phyloP scores from a whole-genome alignment of 73 alveolate species.

The Paramecium bursaria region DNA sequence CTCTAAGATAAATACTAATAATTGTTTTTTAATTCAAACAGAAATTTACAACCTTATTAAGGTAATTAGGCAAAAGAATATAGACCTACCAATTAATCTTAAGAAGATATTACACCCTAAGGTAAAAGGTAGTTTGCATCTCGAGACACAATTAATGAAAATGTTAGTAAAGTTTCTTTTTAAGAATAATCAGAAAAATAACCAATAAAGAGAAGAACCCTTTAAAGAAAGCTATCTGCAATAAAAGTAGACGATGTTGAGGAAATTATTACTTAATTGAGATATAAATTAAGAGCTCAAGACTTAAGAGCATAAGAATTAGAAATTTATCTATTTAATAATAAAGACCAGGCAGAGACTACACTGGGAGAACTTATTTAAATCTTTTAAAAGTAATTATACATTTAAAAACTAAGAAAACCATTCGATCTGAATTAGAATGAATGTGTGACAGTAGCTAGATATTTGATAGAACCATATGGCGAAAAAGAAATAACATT shows the following conservation, averaged over 20 bases:
- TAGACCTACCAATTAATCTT: conserved; percentile 13
- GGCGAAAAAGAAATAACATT: conserved; percentile 52
- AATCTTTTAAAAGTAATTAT: not conserved
- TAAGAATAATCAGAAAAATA: too few species aligned
- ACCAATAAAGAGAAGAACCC: not conserved
- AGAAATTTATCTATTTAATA: conserved; percentile 8
- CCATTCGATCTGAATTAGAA: conserved; percentile 38
- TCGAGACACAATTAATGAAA: not conserved
- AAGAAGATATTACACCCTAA: not conserved
- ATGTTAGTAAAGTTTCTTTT: too few species aligned
- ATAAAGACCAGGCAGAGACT: not conserved
- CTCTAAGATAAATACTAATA: conserved; percentile 44
- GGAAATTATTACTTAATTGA: conserved; percentile 10
- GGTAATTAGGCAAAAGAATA: not conserved
- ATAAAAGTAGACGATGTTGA: conserved; percentile 47
- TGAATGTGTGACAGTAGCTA: conserved; percentile 18
- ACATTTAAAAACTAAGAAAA: not conserved
- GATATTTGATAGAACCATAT: conserved; percentile 57
- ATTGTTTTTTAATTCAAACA: conserved; percentile 36
- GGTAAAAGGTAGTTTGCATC: not conserved
- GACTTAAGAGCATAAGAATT: conserved; percentile 31
- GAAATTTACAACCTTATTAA: not conserved
- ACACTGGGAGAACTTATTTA: conserved; percentile 31
- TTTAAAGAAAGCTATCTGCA: conserved; percentile 12
- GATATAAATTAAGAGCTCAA: conserved; percentile 44